Base-by-base conservation (phyloP, 106 monocot species). In the Dendrobium huoshanense region DNA sequence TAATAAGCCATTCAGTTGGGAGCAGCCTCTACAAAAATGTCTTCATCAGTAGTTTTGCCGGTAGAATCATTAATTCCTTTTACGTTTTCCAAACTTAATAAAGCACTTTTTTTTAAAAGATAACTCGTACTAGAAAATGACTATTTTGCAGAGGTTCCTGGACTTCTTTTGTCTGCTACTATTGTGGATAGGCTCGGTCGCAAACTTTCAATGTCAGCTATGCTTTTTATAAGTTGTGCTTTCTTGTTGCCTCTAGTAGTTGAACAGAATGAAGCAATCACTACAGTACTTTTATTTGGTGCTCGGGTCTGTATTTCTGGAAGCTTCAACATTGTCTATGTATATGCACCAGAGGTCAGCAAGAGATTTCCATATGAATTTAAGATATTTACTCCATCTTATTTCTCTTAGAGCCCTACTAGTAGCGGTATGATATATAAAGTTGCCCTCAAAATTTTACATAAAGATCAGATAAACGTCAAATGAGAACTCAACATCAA, bases 281-380 rank as follows among this genome's bases (percentile, higher is more conserved):
- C 89, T 42, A 89, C 86, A 78, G 58, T 70, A 72, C 85, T 90
- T 61, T 87, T 97, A 22, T 94, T 92, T 84, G 92, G 90, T 75
- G 94, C 97, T 55, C 90, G 97, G 20, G 79, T 89, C 56, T 94
- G 88, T 77, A 92, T 97, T 73, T 86, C 94, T 0, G 94, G 83
- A 79, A 92, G 94, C 86, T 97, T 94, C 78, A 88, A 73, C 4
- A 82, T 94, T 37, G 58, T 97, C 11, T 97, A 94, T 78, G 85
- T 97, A 64, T 97, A 97, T 83, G 94, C 94, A 55, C 97, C 97
- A 65, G 97, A 97, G 94, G 97, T 97, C 81, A 80, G 97, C 51
- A 27, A 25, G 27, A 51, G 25, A 48, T 4, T 25, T 76, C 13
- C 4, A 29, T 74, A 74, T 74, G 43, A 76, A 49, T 76, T 76